Evolutionary conservation across 139 green algal genomes (phyloP).

Genomic region (Auxenochlorella pyrenoidosa): DNA sequence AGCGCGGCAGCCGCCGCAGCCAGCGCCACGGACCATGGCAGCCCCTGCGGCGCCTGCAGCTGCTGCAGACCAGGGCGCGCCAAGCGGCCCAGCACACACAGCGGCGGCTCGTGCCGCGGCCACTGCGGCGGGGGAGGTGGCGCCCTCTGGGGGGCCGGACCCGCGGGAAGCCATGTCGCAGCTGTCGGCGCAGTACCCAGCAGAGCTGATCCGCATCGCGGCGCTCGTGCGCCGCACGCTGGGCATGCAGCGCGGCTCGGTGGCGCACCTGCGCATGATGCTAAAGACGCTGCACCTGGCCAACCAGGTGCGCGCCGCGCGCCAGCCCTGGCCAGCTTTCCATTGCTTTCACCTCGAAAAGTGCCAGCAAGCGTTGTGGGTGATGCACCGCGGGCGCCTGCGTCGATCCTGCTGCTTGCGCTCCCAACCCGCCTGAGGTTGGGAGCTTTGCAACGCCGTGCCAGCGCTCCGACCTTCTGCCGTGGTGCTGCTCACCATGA

Average conservation of each 20-base stretch:
- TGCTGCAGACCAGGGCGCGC: neutral
- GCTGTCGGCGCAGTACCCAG: neutral
- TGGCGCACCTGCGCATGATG: conserved; percentile 46
- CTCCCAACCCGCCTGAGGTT: too few relatives aligned
- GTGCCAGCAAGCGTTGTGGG: too few relatives aligned
- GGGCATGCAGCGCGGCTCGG: conserved; percentile 23
- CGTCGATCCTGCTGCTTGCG: too few relatives aligned
- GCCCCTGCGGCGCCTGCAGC: neutral
- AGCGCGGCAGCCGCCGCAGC: neutral
- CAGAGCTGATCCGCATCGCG: neutral
- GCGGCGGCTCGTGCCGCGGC: conserved; percentile 7
- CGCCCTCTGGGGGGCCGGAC: neutral
- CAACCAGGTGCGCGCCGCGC: conserved; percentile 41
- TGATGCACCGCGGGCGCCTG: too few relatives aligned
- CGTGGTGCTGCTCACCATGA: too few relatives aligned
- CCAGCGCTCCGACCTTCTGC: neutral
- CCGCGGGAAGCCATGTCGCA: neutral
- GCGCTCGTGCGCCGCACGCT: conserved; percentile 24
- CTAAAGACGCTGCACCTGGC: conserved; percentile 51
- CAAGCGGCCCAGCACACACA: neutral
- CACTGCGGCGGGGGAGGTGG: neutral
- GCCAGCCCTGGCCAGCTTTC: too few relatives aligned
- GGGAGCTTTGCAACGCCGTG: neutral
- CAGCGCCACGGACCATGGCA: neutral
- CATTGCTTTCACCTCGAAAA: too few relatives aligned